phyloP scores from a whole-genome alignment of 306 rosid species.

The Citrullus colocynthis region DNA sequence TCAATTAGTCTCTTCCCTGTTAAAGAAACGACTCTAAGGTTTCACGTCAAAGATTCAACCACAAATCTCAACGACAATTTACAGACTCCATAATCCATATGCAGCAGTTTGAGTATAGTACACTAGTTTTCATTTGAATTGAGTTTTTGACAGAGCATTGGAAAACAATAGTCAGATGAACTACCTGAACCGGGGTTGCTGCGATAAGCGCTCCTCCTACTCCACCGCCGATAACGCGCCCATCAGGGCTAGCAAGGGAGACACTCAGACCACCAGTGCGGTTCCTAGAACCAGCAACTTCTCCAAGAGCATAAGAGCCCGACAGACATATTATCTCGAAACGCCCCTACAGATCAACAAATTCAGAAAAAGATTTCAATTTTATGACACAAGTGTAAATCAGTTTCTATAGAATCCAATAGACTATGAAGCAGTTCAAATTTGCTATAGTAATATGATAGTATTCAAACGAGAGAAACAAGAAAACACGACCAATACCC shows the following conservation, averaged over 20 bases:
- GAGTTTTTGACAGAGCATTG: background rate
- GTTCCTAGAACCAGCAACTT: slow-evolving; percentile 40
- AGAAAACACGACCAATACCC: background rate
- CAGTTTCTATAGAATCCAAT: background rate
- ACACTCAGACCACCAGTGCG: slow-evolving; percentile 67
- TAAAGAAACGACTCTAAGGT: background rate
- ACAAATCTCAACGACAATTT: background rate
- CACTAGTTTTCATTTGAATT: background rate
- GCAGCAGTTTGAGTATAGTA: background rate
- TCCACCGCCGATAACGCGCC: slow-evolving; percentile 82
- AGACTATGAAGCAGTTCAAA: background rate
- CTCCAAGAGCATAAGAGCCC: slow-evolving; percentile 67
- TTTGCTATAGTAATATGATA: background rate
- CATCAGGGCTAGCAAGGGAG: slow-evolving; percentile 88
- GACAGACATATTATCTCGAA: slow-evolving; percentile 82
- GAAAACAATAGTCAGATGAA: background rate
- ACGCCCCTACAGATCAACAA: slow-evolving; percentile 49
- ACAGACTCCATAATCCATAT: background rate
- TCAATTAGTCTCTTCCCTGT: background rate
- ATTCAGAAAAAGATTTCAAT: slow-evolving; percentile 6
- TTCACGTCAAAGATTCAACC: background rate
- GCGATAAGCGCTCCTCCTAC: slow-evolving; percentile 84
- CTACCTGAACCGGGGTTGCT: slow-evolving; percentile 85
- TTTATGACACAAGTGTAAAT: background rate
- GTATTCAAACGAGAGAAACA: background rate